Percentiles rank a stretch among this genome's conserved stretches.
Conservation (phyloP, 306 rosid species). For the Ziziphus jujuba region DNA sequence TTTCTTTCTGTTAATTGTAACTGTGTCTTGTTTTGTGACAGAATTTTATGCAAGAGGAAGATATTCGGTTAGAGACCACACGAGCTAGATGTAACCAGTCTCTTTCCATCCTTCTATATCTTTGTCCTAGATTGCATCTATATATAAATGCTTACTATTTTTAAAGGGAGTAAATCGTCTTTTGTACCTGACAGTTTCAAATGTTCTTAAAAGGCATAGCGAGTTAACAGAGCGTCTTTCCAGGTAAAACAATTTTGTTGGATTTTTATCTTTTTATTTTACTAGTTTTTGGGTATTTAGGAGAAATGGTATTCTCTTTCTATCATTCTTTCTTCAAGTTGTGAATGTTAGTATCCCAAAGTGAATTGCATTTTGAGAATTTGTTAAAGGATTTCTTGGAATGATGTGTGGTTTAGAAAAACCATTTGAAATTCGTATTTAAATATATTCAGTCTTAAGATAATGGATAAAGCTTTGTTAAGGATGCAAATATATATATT, state of each 20-base stretch:
- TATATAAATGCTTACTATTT: slow-evolving; percentile 3
- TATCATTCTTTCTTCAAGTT: too few relatives aligned
- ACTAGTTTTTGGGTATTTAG: slow-evolving; percentile 4
- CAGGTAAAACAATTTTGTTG: slow-evolving; percentile 42
- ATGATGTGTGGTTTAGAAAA: not conserved
- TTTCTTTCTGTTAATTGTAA: slow-evolving; percentile 7
- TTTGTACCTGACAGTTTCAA: slow-evolving; percentile 53
- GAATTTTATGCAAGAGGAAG: slow-evolving; percentile 74
- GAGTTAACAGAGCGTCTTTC: slow-evolving; percentile 83
- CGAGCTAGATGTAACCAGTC: slow-evolving; percentile 62
- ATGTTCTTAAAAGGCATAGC: slow-evolving; percentile 77
- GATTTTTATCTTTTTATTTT: slow-evolving; percentile 10
- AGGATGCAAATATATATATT: too few relatives aligned
- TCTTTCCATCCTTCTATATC: slow-evolving; percentile 23
- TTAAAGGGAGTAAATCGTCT: slow-evolving; percentile 19
- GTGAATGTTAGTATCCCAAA: too few relatives aligned
- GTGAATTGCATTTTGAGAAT: too few relatives aligned
- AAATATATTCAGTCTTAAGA: too few relatives aligned
- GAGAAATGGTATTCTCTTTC: not conserved
- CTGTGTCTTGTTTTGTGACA: slow-evolving; percentile 33
- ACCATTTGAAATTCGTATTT: too few relatives aligned
- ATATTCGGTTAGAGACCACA: slow-evolving; percentile 71
- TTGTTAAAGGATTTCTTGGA: slow-evolving; percentile 5
- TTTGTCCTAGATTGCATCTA: not conserved
- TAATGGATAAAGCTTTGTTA: too few relatives aligned